phyloP scores from a whole-genome alignment of 2,329 filamentous ascomycete species.

The Hymenoscyphus repandus region DNA sequence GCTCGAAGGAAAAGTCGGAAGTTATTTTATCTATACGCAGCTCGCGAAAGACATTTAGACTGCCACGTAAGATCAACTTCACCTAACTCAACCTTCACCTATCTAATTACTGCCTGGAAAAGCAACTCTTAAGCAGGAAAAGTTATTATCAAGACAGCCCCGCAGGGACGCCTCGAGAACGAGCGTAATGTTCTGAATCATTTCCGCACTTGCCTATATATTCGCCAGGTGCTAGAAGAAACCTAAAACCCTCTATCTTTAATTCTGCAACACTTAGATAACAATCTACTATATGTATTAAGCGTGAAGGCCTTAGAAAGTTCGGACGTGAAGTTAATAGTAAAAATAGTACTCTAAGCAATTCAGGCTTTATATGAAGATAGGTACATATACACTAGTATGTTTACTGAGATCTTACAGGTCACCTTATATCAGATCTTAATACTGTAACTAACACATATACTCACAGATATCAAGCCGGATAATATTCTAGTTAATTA shows the following conservation, averaged over 20 bases:
- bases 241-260: conserved; percentile 21
- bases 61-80: conserved; percentile 19
- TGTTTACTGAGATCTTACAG: conserved; percentile 12
- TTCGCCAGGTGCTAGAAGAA: conserved; percentile 24
- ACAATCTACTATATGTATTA: conserved; percentile 22
- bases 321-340: conserved; percentile 20
- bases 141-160: conserved; percentile 22
- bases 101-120: conserved; percentile 19
- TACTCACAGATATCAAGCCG: conserved; percentile 31
- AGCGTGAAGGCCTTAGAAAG: conserved; percentile 17
- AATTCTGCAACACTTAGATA: conserved; percentile 20
- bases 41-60: conserved; percentile 20
- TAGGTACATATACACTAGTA: conserved; percentile 24
- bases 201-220: conserved; percentile 16
- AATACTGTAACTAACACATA: conserved; percentile 16
- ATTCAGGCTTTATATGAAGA: conserved; percentile 23
- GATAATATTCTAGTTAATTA: conserved; percentile 35
- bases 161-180: conserved; percentile 20
- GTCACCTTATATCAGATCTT: conserved; percentile 12
- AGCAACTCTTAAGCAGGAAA: conserved; percentile 20
- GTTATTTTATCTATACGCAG: conserved; percentile 19
- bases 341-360: conserved; percentile 22
- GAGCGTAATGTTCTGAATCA: conserved; percentile 23
- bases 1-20: conserved; percentile 22
- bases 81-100: conserved; percentile 14